Evolutionary conservation across 352 stramenopile genomes (phyloP), one percentile per base, ranked within the genome.

Genomic region (Phytophthora ramorum): DNA sequence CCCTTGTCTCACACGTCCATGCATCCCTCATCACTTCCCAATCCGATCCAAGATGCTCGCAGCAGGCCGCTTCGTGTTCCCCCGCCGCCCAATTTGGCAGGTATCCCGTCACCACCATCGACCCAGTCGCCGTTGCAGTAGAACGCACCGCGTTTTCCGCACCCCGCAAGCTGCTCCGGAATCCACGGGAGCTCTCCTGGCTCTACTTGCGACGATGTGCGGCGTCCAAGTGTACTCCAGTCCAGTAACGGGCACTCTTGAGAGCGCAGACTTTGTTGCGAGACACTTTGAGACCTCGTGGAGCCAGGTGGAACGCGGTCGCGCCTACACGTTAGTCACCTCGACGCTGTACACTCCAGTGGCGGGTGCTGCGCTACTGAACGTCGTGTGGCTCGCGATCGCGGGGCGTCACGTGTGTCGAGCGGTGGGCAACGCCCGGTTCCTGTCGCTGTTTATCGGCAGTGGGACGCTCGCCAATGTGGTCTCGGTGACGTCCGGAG

Each of bases 361-460:
- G n/a, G 19, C 35, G 38, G 34, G 47, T 26, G 35, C 43, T 24
- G 47, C 53, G 10, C 13, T 67, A n/a, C 6, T 46, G 16, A 68
- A 68, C 40, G 14, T 64, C 2, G 0, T 68, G 26, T 66, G 57
- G 57, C 57, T 72, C 10, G 28, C 30, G 4, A 50, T 68, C 38
- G 44, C 44, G 7, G 63, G 57, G 3, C 63, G 63, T 32, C 49
- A 71, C 22, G 58, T 57, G 45, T 72, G 64, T 56, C 46, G 58
- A 40, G 54, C 58, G 14, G 5, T 69, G n/a, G 58, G 65, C 38
- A 61, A 45, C 28, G 7, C 47, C 1, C 58, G 41, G 14, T 73
- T 73, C 32, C 16, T 73, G 14, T 37, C 40, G 19, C 47, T 73
- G 10, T 69, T 52, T 41, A n/a, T 61, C 0, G 58, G 50, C 19